A percentile compares a stretch with the other conserved stretches of the same genome.
These are phyloP conservation scores for Thalassia testudinum DNA, from an alignment of 116 monocot species.

Conservation along the genomic window DNA sequence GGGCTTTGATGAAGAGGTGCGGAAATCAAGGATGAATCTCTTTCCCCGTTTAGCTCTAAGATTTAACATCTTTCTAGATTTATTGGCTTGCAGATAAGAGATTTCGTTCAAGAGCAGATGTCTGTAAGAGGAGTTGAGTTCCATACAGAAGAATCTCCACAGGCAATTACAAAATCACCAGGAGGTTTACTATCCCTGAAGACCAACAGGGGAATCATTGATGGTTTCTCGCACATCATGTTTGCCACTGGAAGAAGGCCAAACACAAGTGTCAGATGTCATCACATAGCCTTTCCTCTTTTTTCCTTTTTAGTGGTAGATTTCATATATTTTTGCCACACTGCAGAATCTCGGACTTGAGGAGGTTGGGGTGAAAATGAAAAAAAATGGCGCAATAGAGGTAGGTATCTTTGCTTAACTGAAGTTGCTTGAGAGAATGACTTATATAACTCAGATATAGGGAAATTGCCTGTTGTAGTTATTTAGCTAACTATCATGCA, in stretches of 20 bases:
- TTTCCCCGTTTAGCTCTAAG: too few relatives aligned
- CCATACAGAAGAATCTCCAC: slow-evolving; percentile 82
- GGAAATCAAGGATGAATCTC: not conserved
- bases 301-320: not conserved
- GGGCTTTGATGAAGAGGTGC: slow-evolving; percentile 98
- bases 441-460: too few relatives aligned
- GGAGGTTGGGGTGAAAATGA: slow-evolving; percentile 73
- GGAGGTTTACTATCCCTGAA: slow-evolving; percentile 73
- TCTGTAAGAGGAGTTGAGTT: slow-evolving; percentile 83
- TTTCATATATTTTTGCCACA: too few relatives aligned
- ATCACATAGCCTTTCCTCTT: not conserved
- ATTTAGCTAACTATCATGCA: too few relatives aligned
- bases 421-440: too few relatives aligned
- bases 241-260: slow-evolving; percentile 97
- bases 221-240: slow-evolving; percentile 98
- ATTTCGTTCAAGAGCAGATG: slow-evolving; percentile 97
- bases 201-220: slow-evolving; percentile 75
- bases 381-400: slow-evolving; percentile 84
- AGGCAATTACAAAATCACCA: slow-evolving; percentile 61
- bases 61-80: not conserved
- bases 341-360: slow-evolving; percentile 86
- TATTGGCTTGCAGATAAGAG: slow-evolving; percentile 86
- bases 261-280: slow-evolving; percentile 67
- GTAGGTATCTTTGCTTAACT: slow-evolving; percentile 16
- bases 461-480: too few relatives aligned